Percentiles rank a stretch among this genome's conserved stretches.
phyloP scores from a whole-genome alignment of 495 filamentous ascomycete genomes.

The Cercophora newfieldiana region DNA sequence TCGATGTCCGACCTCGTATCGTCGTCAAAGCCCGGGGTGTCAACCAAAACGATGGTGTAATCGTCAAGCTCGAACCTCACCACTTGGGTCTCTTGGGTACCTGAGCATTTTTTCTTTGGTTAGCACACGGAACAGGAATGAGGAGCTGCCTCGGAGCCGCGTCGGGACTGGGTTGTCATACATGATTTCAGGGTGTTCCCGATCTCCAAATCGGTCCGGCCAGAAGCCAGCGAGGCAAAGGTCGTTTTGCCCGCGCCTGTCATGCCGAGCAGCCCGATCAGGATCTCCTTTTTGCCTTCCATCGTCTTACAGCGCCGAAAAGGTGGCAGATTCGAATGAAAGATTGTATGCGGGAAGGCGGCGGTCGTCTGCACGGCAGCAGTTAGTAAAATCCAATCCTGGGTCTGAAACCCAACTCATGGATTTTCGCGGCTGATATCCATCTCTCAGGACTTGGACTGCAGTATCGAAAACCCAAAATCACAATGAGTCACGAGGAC shows the following conservation, averaged over 20 bases:
- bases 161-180: neutral
- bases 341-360: neutral
- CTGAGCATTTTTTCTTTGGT: neutral
- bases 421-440: too few species aligned
- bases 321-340: too few species aligned
- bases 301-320: neutral
- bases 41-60: constrained; percentile 30
- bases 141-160: too few species aligned
- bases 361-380: neutral
- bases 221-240: constrained; percentile 3
- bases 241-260: constrained; percentile 15
- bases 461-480: too few species aligned
- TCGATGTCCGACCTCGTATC: constrained; percentile 38
- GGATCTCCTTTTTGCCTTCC: neutral
- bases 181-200: constrained; percentile 1
- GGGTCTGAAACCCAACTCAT: too few species aligned
- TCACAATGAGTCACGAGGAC: too few species aligned
- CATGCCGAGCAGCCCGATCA: neutral
- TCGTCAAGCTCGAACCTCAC: constrained; percentile 5
- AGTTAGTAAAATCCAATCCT: too few species aligned
- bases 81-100: neutral
- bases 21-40: constrained; percentile 52
- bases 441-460: too few species aligned
- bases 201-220: constrained; percentile 10
- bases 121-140: too few species aligned